phyloP scores from a whole-genome alignment of 2,329 filamentous ascomycete species.

The Pestalotiopsis sp. region DNA sequence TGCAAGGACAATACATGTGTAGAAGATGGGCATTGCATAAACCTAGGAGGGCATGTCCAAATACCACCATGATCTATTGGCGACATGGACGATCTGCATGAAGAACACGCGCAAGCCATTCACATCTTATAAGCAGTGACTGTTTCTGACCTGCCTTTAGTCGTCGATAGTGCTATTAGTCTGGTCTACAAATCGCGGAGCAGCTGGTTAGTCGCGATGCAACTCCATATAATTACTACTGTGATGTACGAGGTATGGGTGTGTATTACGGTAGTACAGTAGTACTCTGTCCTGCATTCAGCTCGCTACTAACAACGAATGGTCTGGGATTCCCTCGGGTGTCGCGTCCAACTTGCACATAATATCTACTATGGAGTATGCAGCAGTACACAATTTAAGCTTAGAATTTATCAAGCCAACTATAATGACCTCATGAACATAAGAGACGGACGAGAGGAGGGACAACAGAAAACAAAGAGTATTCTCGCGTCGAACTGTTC shows the following conservation, averaged over 20 bases:
- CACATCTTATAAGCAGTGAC: not conserved
- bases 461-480: not conserved
- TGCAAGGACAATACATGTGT: not conserved
- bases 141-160: not conserved
- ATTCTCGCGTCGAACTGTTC: not conserved
- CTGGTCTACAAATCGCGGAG: not conserved
- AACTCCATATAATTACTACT: not conserved
- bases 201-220: not conserved
- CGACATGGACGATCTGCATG: not conserved
- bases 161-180: conserved; percentile 1
- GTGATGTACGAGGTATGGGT: no score
- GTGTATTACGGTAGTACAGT: no score
- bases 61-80: not conserved
- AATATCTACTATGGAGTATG: not conserved
- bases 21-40: not conserved
- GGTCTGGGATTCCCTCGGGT: not conserved
- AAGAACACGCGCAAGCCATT: not conserved
- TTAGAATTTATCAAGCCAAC: not conserved
- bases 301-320: not conserved
- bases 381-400: not conserved
- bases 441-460: not conserved
- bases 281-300: not conserved
- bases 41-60: not conserved
- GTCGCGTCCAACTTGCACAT: not conserved
- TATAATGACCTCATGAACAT: not conserved